Evolutionary conservation across 2,329 filamentous ascomycete species (phyloP).

Genomic region (Neocatenulostroma microsporum): DNA sequence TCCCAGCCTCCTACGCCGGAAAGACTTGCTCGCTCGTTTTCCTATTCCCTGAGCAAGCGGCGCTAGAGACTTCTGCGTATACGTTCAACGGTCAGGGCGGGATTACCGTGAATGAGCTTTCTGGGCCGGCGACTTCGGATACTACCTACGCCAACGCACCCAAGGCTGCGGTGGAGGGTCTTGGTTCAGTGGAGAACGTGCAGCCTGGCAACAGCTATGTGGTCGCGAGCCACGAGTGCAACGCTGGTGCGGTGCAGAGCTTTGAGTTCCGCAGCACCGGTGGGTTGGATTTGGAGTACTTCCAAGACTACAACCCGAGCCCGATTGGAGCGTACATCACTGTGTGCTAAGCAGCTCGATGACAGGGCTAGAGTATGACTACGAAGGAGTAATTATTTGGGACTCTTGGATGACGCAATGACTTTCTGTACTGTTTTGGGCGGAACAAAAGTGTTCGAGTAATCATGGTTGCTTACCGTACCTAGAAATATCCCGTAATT

Average conservation of each 20-base stretch:
- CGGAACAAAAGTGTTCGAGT: no score
- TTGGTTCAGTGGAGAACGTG: constrained; percentile 9
- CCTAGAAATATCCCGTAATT: no score
- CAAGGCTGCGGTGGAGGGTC: constrained; percentile 32
- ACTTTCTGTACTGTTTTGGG: no score
- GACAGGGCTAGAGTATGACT: no score
- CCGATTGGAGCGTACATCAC: constrained; percentile 22
- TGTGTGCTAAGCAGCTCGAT: constrained; percentile 20
- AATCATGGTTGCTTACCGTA: no score
- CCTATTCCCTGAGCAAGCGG: constrained; percentile 51
- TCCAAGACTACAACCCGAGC: constrained; percentile 16
- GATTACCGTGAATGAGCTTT: constrained; percentile 33
- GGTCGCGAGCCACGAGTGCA: constrained; percentile 11
- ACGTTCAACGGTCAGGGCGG: constrained; percentile 36
- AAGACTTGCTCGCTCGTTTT: constrained; percentile 59
- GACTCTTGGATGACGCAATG: no score
- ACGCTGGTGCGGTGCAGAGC: constrained; percentile 7
- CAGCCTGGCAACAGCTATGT: constrained; percentile 13
- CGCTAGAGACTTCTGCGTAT: constrained; percentile 54
- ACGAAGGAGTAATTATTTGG: no score
- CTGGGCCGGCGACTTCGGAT: constrained; percentile 35
- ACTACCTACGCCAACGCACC: constrained; percentile 52
- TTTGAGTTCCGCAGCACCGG: constrained; percentile 14
- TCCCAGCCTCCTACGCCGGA: constrained; percentile 46
- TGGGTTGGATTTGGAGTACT: constrained; percentile 11